Evolutionary conservation across 2,329 filamentous ascomycete species (phyloP), one percentile per base, ranked within the genome.

Genomic region (Ophidiomyces ophidiicola): DNA sequence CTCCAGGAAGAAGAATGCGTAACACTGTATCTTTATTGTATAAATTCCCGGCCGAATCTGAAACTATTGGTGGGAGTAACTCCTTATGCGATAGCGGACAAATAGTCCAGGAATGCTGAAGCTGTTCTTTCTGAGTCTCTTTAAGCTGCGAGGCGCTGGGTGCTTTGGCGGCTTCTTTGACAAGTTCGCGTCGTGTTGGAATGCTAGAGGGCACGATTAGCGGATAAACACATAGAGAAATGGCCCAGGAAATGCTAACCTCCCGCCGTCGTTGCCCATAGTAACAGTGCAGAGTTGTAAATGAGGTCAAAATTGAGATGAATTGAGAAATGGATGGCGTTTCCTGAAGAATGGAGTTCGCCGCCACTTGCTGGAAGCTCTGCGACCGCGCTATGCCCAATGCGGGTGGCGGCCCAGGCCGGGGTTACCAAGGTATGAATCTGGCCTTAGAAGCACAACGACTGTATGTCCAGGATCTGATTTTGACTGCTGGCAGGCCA

Each of bases 211-310:
- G 25, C n/a, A 32, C 8, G 17, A 8, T 10, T 19, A 7, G 30
- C 33, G 31, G 36, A 11, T 41, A 36, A 23, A 18, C 24, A 20
- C 5, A 20, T 19, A 25, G 12, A 18, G 29, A 20, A 18, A 18
- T 14, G 25, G 38, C 11, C 17, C 15, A 11, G 21, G 15, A 31
- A n/a, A 11, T 8, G 28, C 57, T 56, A 50, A 70, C 69, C 69
- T 88, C 58, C 90, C 90, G 51, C 90, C 90, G 60, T 98, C 90
- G 66, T 98, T 98, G 58, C 90, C 90, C 90, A 98, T 94, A 51
- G 53, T 61, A 32, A 48, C 8, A 36, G 30, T 29, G 14, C 7
- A 15, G n/a, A 26, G n/a, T 7, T 34, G 31, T 18, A 18, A 34
- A 17, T 32, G 11, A 17, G 8, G 19, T 10, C 24, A 20, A 32